Evolutionary conservation across 768 basidiomycete genomes (phyloP).

Genomic region (Hemileccinum rubropunctum): DNA sequence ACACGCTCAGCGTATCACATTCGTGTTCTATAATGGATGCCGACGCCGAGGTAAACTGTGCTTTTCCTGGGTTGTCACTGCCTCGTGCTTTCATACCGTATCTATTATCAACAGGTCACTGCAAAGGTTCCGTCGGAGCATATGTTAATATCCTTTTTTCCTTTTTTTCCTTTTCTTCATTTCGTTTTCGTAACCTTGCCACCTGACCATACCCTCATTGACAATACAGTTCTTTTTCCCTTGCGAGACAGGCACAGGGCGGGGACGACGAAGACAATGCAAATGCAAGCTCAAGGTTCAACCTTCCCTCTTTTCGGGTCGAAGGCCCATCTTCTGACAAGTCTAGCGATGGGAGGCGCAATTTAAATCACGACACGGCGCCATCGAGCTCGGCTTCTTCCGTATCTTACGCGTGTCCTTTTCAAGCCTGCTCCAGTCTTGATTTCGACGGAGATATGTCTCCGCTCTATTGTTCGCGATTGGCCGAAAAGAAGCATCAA

Average conservation of each 20-base stretch:
- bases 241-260: slow-evolving; percentile 10
- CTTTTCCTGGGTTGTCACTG: neutral
- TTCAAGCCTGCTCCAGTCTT: neutral
- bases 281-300: slow-evolving; percentile 15
- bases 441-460: slow-evolving; percentile 1
- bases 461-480: neutral
- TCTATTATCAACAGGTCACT: slow-evolving; percentile 4
- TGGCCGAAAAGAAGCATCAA: neutral
- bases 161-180: slow-evolving; percentile 3
- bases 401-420: neutral
- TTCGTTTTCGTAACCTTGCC: slow-evolving; percentile 6
- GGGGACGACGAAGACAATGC: neutral
- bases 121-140: slow-evolving; percentile 7
- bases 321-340: slow-evolving; percentile 14
- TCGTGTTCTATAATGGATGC: slow-evolving; percentile 3
- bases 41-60: slow-evolving; percentile 9
- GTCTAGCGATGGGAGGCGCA: neutral
- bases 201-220: slow-evolving; percentile 8
- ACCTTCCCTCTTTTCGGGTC: slow-evolving; percentile 17
- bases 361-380: slow-evolving; percentile 1
- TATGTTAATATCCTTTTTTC: slow-evolving; percentile 15
- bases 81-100: slow-evolving; percentile 1
- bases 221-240: slow-evolving; percentile 6
- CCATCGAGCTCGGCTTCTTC: slow-evolving; percentile 4
- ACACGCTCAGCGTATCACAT: slow-evolving; percentile 8